These are phyloP conservation scores for Fonsecaea pedrosoi DNA, from an alignment of 2,329 filamentous ascomycete species.

Conservation along the genomic window DNA sequence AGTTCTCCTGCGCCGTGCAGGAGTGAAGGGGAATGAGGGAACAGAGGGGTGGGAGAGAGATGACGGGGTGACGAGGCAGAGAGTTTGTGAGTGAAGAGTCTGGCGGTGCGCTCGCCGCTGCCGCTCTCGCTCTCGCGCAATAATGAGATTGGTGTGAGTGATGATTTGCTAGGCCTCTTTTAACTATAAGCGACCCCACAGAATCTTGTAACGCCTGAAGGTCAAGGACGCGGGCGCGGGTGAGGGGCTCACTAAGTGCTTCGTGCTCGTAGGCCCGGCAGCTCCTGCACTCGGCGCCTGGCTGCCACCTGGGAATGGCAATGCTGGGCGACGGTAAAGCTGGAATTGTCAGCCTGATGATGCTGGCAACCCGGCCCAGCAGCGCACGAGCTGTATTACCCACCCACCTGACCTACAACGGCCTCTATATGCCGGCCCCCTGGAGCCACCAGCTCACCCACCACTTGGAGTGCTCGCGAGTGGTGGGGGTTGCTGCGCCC, in stretches of 20 bases:
- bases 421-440: neutral
- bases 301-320: neutral
- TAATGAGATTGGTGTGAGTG: slow-evolving; percentile 8
- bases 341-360: slow-evolving; percentile 7
- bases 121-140: neutral
- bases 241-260: slow-evolving; percentile 5
- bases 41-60: slow-evolving; percentile 1
- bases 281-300: neutral
- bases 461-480: neutral
- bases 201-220: slow-evolving; percentile 8
- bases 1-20: slow-evolving; percentile 1
- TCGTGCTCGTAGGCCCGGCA: neutral
- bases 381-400: neutral
- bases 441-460: neutral
- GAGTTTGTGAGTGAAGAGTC: neutral
- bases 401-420: neutral
- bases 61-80: neutral
- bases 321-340: neutral
- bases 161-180: slow-evolving; percentile 18
- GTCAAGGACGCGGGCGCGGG: slow-evolving; percentile 5
- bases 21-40: neutral
- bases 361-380: neutral
- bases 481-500: neutral
- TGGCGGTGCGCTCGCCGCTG: neutral
- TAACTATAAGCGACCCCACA: slow-evolving; percentile 21